phyloP scores from a whole-genome alignment of 306 rosid species.

The Quercus rubra region DNA sequence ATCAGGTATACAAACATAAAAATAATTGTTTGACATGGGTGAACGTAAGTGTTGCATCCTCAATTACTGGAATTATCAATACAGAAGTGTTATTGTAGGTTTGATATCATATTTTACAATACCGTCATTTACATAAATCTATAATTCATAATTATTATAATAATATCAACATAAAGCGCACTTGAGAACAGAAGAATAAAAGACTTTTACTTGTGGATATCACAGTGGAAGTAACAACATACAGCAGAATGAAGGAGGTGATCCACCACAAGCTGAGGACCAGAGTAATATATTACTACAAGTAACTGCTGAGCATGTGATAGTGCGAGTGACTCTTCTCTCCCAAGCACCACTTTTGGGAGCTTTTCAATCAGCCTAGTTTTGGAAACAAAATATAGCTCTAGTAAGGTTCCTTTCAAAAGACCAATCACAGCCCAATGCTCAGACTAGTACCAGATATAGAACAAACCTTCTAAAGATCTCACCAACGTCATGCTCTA shows the following conservation, averaged over 20 bases:
- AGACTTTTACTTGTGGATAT: slow-evolving; percentile 4
- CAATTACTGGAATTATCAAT: background rate
- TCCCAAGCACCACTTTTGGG: slow-evolving; percentile 85
- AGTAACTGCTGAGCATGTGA: slow-evolving; percentile 69
- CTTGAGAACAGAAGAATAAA: background rate
- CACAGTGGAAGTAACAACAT: slow-evolving; percentile 33
- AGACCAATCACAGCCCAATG: slow-evolving; percentile 9
- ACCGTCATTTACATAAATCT: no score
- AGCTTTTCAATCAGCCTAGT: slow-evolving; percentile 83
- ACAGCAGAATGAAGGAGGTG: slow-evolving; percentile 81
- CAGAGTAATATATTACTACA: slow-evolving; percentile 74
- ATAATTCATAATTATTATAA: background rate
- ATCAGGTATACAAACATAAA: background rate
- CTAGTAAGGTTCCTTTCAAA: background rate
- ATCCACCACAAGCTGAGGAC: slow-evolving; percentile 78
- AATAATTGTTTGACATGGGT: background rate
- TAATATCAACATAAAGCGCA: background rate
- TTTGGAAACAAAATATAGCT: slow-evolving; percentile 23
- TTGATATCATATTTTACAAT: no score
- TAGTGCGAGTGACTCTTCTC: slow-evolving; percentile 69
- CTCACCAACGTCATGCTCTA: slow-evolving; percentile 51
- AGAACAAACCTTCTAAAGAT: slow-evolving; percentile 64
- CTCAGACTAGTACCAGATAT: slow-evolving; percentile 15
- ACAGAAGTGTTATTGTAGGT: background rate
- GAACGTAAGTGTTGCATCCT: background rate